phyloP scores from a whole-genome alignment of 768 basidiomycete genomes.

The Tricholoma terreum region DNA sequence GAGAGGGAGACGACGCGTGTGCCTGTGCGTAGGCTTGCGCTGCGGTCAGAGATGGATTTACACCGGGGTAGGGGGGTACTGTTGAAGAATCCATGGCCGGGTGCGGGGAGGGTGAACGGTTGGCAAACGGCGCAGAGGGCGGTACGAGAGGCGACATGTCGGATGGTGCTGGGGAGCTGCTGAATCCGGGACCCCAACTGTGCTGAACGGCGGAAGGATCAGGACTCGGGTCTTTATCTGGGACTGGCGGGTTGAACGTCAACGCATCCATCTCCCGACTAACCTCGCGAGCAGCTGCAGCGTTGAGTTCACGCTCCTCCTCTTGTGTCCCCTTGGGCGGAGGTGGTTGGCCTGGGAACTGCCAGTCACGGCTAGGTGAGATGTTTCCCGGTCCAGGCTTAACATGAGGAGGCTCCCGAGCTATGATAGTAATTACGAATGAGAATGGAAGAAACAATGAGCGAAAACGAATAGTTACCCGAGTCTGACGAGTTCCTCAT shows the following conservation, averaged over 20 bases:
- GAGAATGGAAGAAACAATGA: background rate
- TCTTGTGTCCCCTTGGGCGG: slow-evolving; percentile 37
- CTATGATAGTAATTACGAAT: background rate
- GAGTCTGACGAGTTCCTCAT: slow-evolving; percentile 1
- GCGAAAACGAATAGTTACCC: background rate
- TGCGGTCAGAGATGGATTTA: slow-evolving; percentile 15
- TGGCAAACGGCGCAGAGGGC: slow-evolving; percentile 39
- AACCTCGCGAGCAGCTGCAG: slow-evolving; percentile 68
- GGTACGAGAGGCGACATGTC: slow-evolving; percentile 26
- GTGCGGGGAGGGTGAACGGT: slow-evolving; percentile 36
- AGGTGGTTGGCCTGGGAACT: slow-evolving; percentile 29
- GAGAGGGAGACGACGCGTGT: background rate
- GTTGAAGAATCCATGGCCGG: slow-evolving; percentile 27
- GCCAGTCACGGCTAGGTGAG: slow-evolving; percentile 8
- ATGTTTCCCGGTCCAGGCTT: background rate
- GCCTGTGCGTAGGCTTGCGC: slow-evolving; percentile 2
- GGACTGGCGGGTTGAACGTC: slow-evolving; percentile 27
- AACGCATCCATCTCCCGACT: slow-evolving; percentile 62
- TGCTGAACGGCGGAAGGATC: slow-evolving; percentile 17
- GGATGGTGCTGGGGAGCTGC: background rate
- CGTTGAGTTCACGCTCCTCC: slow-evolving; percentile 55
- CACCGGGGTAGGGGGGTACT: slow-evolving; percentile 14
- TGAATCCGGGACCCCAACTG: slow-evolving; percentile 10
- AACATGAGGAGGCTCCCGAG: slow-evolving; percentile 11
- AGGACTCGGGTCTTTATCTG: slow-evolving; percentile 12